Evolutionary conservation across 176 grass and related monocot species (phyloP).

Genomic region (Poa annua): DNA sequence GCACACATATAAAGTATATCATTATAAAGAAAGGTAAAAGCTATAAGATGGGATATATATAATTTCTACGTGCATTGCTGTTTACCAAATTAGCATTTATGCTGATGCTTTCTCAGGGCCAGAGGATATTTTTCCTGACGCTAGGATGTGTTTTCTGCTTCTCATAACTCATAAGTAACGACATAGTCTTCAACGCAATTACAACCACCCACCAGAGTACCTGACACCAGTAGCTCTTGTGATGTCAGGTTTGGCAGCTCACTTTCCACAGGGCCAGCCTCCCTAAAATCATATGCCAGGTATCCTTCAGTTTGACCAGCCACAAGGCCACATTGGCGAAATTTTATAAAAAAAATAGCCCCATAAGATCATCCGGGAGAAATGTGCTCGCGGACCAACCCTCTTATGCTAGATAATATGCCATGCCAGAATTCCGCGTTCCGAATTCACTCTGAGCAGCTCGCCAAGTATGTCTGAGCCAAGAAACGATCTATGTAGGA

Average conservation of each 20-base stretch:
- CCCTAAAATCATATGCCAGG: conserved; percentile 37
- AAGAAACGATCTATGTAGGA: conserved; percentile 34
- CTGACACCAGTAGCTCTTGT: neutral
- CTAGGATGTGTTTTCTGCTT: neutral
- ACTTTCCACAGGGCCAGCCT: conserved; percentile 7
- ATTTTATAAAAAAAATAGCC: conserved; percentile 1
- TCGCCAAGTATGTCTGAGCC: conserved; percentile 44
- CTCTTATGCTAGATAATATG: conserved; percentile 20
- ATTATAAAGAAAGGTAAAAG: neutral
- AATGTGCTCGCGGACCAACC: neutral
- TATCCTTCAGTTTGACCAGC: conserved; percentile 5
- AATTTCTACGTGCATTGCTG: neutral
- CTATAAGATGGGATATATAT: neutral
- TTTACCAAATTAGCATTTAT: neutral
- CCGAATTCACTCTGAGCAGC: conserved; percentile 37
- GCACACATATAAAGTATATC: neutral
- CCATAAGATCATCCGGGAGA: conserved; percentile 17
- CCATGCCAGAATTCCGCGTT: conserved; percentile 6
- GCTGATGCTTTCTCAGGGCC: neutral
- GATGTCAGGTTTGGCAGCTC: conserved; percentile 4
- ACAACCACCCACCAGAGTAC: neutral
- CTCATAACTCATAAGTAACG: conserved; percentile 21
- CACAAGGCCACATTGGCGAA: neutral
- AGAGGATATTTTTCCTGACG: conserved; percentile 13
- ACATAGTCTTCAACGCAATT: conserved; percentile 4